Percentiles rank a stretch among this genome's conserved stretches.
Evolutionary conservation across 768 basidiomycete species (phyloP).

Genomic region (Kondoa subrosea): DNA sequence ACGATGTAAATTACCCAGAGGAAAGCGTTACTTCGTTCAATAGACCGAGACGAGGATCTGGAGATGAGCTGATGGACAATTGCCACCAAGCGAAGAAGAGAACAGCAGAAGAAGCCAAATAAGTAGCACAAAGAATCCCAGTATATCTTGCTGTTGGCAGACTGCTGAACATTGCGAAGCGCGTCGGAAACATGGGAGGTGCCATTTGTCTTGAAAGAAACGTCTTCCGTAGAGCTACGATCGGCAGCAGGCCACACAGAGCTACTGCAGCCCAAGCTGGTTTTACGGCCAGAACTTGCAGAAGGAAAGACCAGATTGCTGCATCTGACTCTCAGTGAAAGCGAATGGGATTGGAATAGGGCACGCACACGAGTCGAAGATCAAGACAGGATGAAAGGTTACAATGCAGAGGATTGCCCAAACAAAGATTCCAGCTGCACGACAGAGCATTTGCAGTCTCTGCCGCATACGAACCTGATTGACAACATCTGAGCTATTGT

Average conservation of each 20-base stretch:
- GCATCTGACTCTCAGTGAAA: background rate
- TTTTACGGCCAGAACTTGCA: background rate
- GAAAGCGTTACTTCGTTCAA: background rate
- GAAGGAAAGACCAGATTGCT: background rate
- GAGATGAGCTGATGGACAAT: background rate
- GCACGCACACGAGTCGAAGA: background rate
- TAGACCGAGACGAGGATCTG: background rate
- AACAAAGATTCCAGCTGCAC: background rate
- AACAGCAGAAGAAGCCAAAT: background rate
- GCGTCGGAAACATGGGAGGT: background rate
- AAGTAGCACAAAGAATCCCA: background rate
- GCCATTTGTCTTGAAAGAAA: background rate
- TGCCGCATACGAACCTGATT: too few species aligned
- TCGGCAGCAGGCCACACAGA: background rate
- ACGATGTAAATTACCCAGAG: background rate
- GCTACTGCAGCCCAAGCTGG: background rate
- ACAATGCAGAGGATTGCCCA: background rate
- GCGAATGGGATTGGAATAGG: background rate
- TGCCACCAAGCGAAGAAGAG: constrained; percentile 7
- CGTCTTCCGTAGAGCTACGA: background rate
- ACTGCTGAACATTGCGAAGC: background rate
- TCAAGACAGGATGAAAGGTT: background rate
- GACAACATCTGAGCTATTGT: too few species aligned
- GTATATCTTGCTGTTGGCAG: background rate
- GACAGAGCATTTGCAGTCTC: background rate